phyloP scores from a whole-genome alignment of 2,329 filamentous ascomycete genomes.

The Onygenales sp. region DNA sequence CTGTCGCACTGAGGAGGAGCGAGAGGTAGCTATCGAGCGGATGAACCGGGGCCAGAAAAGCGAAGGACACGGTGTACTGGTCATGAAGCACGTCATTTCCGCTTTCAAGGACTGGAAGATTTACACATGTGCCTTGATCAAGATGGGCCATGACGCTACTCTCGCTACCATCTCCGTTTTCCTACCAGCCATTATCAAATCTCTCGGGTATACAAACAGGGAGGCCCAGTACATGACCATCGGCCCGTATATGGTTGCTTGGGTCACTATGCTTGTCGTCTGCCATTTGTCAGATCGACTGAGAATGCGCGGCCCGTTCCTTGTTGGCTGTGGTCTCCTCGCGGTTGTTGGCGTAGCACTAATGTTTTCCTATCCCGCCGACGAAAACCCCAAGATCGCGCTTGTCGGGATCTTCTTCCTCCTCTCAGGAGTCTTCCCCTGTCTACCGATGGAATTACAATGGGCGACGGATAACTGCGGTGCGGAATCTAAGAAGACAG shows the following conservation, averaged over 20 bases:
- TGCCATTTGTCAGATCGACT: slow-evolving; percentile 16
- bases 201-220: slow-evolving; percentile 17
- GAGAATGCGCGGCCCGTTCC: slow-evolving; percentile 17
- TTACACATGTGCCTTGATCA: slow-evolving; percentile 7
- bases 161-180: not conserved
- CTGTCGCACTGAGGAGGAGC: slow-evolving; percentile 9
- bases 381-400: slow-evolving; percentile 8
- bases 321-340: not conserved
- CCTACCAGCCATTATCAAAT: slow-evolving; percentile 16
- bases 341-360: not conserved
- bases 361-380: slow-evolving; percentile 6
- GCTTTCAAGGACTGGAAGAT: slow-evolving; percentile 12
- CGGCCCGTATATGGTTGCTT: slow-evolving; percentile 15
- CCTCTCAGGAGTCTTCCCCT: slow-evolving; percentile 9
- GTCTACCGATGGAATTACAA: slow-evolving; percentile 10
- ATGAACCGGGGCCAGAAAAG: slow-evolving; percentile 11
- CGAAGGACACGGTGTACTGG: slow-evolving; percentile 9
- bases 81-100: slow-evolving; percentile 9
- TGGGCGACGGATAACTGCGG: slow-evolving; percentile 11
- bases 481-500: slow-evolving; percentile 10
- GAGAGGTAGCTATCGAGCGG: slow-evolving; percentile 7
- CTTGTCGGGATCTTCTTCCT: slow-evolving; percentile 9
- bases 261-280: slow-evolving; percentile 14
- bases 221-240: slow-evolving; percentile 23
- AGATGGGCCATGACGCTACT: slow-evolving; percentile 12